Base-by-base conservation (phyloP, 768 basidiomycete species). In the Tricholoma flavovirens region DNA sequence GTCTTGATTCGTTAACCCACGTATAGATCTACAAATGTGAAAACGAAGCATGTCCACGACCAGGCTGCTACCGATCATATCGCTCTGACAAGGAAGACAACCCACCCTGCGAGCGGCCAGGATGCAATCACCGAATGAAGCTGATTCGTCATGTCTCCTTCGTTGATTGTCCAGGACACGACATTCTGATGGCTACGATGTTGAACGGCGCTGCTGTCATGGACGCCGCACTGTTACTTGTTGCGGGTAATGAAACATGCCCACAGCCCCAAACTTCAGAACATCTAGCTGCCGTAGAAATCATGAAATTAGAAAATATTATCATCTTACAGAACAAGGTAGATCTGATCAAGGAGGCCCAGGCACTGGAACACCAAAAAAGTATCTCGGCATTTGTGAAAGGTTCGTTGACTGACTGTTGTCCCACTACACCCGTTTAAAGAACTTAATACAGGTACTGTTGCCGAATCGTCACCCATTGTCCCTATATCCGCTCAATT, bases 171-270 rank as follows among this genome's bases (percentile, higher is more conserved):
- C 93, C 91, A 1, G 92, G 95, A 59, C 95, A 96, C 83, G 94
- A 98, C 73, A 98, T 99, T 86, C 86, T 99, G 72, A 99, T 99
- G 97, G 97, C 97, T 51, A 99, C 96, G 61, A 99, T 99, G 97
- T 79, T 99, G 64, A 98, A 98, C 81, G 97, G 96, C 72, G 97
- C 97, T 40, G 97, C 97, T 9, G 96, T 98, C 78, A 99, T 98
- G 97, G 95, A 98, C 73, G 97, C 95, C 53, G 97, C 97, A 4
- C 77, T 98, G 0, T 81, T 99, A 1, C 86, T 99, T 53, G 84
- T 99, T 56, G 97, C 97, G 19, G 97, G 91, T 26, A 99, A 99
- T 74, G 97, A 99, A 79, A 92, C 93, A 2, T 98, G 97, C 71
- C 97, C 96, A 1, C 97, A 99, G 68, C 97, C 97, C 1, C 97